Percentiles rank a stretch among this genome's conserved stretches.
Conservation (phyloP, 495 filamentous ascomycete genomes). For the Rhizodiscina lignyota region DNA sequence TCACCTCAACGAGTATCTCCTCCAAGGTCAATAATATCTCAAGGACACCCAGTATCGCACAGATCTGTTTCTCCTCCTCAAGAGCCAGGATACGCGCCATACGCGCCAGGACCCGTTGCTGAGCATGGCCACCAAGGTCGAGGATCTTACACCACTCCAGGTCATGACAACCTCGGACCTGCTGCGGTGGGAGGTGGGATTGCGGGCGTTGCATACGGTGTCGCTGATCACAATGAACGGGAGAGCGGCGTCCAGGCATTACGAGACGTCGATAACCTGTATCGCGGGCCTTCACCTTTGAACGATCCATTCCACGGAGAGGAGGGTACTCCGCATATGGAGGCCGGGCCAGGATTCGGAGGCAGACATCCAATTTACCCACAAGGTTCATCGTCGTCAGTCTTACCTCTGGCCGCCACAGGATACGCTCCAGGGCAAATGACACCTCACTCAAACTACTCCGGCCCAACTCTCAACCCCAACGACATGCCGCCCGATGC, state of each 20-base stretch:
- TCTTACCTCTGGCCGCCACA: background rate
- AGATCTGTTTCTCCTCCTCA: slow-evolving; percentile 1
- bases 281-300: too few relatives aligned
- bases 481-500: background rate
- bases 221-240: slow-evolving; percentile 55
- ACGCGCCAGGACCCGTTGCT: background rate
- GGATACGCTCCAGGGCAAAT: background rate
- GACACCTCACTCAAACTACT: too few relatives aligned
- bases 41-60: background rate
- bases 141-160: slow-evolving; percentile 47
- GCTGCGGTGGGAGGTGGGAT: slow-evolving; percentile 53
- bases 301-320: slow-evolving; percentile 22
- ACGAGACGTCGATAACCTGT: slow-evolving; percentile 27
- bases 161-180: slow-evolving; percentile 58
- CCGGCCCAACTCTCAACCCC: too few relatives aligned
- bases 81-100: background rate
- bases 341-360: slow-evolving; percentile 3
- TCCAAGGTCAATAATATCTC: background rate
- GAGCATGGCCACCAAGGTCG: background rate
- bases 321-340: slow-evolving; percentile 20
- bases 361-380: background rate
- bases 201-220: slow-evolving; percentile 54
- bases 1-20: background rate
- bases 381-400: background rate
- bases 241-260: slow-evolving; percentile 59